A percentile compares a stretch with the other conserved stretches of the same genome.
These are phyloP conservation scores for Ascobolus immersus DNA, from an alignment of 495 filamentous ascomycete genomes.

Conservation along the genomic window DNA sequence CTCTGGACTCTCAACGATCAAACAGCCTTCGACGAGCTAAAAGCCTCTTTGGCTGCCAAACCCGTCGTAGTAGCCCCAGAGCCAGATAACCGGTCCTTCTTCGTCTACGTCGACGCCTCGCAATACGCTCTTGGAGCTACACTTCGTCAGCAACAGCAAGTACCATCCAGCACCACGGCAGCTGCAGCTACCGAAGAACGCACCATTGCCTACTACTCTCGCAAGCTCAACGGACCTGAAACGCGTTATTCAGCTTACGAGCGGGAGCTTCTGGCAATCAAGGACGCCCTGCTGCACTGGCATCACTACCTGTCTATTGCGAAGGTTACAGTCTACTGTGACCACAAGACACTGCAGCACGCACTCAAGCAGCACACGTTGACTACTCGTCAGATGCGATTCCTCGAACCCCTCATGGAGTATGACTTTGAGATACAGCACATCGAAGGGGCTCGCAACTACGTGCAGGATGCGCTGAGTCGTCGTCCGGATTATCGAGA, in stretches of 20 bases:
- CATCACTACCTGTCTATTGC: neutral
- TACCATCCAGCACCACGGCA: too few relatives aligned
- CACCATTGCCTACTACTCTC: neutral
- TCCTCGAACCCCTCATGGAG: neutral
- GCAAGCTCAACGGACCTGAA: neutral
- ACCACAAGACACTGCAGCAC: neutral
- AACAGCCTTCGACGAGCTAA: too few relatives aligned
- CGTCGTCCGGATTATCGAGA: conserved; percentile 1
- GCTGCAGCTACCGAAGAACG: neutral
- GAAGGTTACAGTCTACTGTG: neutral
- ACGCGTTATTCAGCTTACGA: neutral
- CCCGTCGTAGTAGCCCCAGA: too few relatives aligned
- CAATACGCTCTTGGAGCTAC: neutral
- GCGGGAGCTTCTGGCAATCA: conserved; percentile 1
- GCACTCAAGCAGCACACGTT: neutral
- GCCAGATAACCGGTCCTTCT: too few relatives aligned
- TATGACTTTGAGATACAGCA: conserved; percentile 1
- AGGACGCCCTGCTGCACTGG: conserved; percentile 1
- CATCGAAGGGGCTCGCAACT: neutral
- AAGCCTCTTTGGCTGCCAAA: too few relatives aligned
- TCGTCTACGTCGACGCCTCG: neutral
- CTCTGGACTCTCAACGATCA: too few relatives aligned
- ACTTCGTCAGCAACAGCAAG: neutral
- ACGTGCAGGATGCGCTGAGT: neutral
- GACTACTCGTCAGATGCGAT: neutral